These are phyloP conservation scores for Piloderma croceum DNA, from an alignment of 768 basidiomycete species.

Conservation along the genomic window DNA sequence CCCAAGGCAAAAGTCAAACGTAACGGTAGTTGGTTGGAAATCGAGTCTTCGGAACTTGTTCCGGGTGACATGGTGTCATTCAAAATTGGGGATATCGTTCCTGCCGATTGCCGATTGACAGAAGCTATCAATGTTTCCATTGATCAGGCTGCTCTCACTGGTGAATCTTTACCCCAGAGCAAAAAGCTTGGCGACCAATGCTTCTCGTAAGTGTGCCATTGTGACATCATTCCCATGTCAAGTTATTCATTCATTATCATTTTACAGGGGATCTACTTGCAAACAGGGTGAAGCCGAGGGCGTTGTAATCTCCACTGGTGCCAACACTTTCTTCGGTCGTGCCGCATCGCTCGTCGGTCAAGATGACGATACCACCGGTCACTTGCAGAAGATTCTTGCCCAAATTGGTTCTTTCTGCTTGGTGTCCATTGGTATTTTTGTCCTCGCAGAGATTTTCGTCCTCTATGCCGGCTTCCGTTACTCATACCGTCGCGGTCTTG, in stretches of 20 bases:
- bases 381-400: constrained; percentile 97
- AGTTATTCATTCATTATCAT: constrained; percentile 9
- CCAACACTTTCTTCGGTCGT: constrained; percentile 98
- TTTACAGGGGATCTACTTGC: constrained; percentile 83
- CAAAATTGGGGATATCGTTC: constrained; percentile 99
- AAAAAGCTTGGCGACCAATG: constrained; percentile 96
- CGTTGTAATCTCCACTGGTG: constrained; percentile 95
- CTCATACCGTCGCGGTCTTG: constrained; percentile 87
- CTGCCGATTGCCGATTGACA: constrained; percentile 94
- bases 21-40: constrained; percentile 77
- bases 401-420: constrained; percentile 98
- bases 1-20: constrained; percentile 96
- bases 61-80: constrained; percentile 96
- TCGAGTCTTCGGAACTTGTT: constrained; percentile 85
- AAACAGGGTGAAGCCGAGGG: constrained; percentile 99
- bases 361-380: constrained; percentile 96
- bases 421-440: constrained; percentile 93
- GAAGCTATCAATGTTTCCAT: constrained; percentile 98
- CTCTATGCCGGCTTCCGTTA: constrained; percentile 91
- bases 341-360: constrained; percentile 96
- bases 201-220: constrained; percentile 73
- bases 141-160: constrained; percentile 96
- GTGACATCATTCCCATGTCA: constrained; percentile 6
- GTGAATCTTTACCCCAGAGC: constrained; percentile 88
- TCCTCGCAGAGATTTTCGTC: constrained; percentile 88